Percentiles rank a stretch among this genome's conserved stretches.
These are phyloP conservation scores for Suillus bovinus DNA, from an alignment of 768 basidiomycete genomes.

Conservation along the genomic window DNA sequence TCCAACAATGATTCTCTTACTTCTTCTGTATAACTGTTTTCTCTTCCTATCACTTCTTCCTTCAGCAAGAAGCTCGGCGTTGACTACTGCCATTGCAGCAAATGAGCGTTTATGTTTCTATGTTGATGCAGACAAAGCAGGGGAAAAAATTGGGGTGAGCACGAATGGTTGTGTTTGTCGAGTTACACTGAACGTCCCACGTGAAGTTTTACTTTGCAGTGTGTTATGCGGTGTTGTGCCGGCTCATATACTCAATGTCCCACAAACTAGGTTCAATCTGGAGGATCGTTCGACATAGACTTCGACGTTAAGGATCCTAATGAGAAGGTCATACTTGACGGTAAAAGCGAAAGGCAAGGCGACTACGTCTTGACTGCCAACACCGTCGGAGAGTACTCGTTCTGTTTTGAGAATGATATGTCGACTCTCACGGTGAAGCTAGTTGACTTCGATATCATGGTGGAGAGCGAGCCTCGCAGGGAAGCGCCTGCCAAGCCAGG, in stretches of 20 bases:
- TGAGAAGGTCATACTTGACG: constrained; percentile 85
- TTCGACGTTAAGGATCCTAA: constrained; percentile 91
- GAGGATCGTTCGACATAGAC: constrained; percentile 95
- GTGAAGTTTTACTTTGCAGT: constrained; percentile 95
- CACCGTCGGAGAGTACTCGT: constrained; percentile 85
- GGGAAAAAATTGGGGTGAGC: constrained; percentile 87
- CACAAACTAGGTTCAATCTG: constrained; percentile 80
- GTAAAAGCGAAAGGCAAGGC: constrained; percentile 87
- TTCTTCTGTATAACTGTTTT: constrained; percentile 20
- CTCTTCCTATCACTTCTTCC: constrained; percentile 34
- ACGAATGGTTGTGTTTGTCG: constrained; percentile 3
- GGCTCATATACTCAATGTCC: not conserved
- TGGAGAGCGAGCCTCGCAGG: constrained; percentile 92
- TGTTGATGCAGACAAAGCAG: constrained; percentile 93
- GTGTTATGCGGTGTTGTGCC: constrained; percentile 27
- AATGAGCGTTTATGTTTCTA: constrained; percentile 92
- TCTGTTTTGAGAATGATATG: constrained; percentile 99
- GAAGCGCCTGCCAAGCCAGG: constrained; percentile 87
- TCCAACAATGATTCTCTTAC: constrained; percentile 20
- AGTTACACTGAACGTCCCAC: constrained; percentile 12
- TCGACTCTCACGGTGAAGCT: constrained; percentile 92
- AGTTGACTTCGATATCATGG: constrained; percentile 96
- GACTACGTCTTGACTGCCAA: constrained; percentile 98
- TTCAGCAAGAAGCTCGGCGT: constrained; percentile 55
- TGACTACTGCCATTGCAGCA: constrained; percentile 77